Evolutionary conservation across 1,139 yeast genomes (phyloP), one percentile per base, ranked within the genome.

Genomic region (Torulaspora pretoriensis): DNA sequence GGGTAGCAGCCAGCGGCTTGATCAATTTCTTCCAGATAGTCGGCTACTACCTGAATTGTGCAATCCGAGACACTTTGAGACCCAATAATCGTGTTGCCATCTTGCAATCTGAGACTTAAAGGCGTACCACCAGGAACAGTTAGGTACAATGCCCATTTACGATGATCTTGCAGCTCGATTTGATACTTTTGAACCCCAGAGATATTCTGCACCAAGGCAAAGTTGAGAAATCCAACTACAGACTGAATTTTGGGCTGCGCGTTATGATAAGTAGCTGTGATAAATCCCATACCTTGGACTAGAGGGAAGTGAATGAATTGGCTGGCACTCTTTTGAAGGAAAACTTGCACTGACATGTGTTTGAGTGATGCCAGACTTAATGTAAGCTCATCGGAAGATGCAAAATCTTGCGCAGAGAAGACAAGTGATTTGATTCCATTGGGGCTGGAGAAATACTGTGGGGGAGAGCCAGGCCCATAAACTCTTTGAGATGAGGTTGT

Each of bases 271-370:
- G 80, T 68, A 1, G 84, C 82, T 4, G 87, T 78, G 10, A 81
- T 67, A 48, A 82, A 78, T 0, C 90, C 90, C 84, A 81, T 81
- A 12, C 94, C 94, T 59, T 76, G 80, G 7, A 80, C 72, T 47
- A 73, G 52, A 9, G 80, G 75, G 7, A 60, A 54, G 13, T 49
- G 44, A 31, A 68, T 49, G 40, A 50, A 59, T 23, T 67, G 65
- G 9, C 51, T 45, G 8, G 44, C 53, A 33, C 45, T 51, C 8
- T 45, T 43, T 41, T 48, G 55, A 13, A 66, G 43, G 35, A 52
- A 49, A 17, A 57, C 48, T 36, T 63, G 61, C 2, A 62, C 54
- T 6, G 69, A 65, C 52, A 67, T 46, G 43, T 65, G 69, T 35
- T 52, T 62, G 28, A 65, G 52, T 47, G 64, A 57, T 16, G 53